These are phyloP conservation scores for Pleurostoma richardsiae DNA, from an alignment of 2,329 filamentous ascomycete genomes.

Conservation along the genomic window DNA sequence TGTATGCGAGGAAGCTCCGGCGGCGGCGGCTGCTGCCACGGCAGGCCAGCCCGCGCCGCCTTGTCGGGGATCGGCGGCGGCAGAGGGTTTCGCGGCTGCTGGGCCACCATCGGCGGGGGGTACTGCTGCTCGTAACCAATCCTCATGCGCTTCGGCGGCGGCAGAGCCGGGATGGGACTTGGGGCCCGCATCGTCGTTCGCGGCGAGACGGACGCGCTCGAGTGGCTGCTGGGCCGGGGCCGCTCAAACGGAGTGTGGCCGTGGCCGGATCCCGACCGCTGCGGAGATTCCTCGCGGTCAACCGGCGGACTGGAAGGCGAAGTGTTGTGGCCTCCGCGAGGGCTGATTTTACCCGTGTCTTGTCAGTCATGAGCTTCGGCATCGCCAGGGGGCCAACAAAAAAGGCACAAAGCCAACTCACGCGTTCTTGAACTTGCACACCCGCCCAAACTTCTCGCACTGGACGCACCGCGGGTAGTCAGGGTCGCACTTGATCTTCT, in stretches of 20 bases:
- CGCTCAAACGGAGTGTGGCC: slow-evolving; percentile 24
- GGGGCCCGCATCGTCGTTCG: slow-evolving; percentile 27
- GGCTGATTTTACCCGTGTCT: slow-evolving; percentile 28
- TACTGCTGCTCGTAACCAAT: slow-evolving; percentile 43
- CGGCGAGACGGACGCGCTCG: slow-evolving; percentile 44
- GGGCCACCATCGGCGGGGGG: slow-evolving; percentile 21
- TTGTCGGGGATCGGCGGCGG: slow-evolving; percentile 18
- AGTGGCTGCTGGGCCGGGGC: slow-evolving; percentile 33
- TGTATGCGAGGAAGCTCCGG: slow-evolving; percentile 41
- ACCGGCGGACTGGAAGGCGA: slow-evolving; percentile 48
- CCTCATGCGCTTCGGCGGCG: slow-evolving; percentile 43
- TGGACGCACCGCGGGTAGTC: slow-evolving; percentile 83
- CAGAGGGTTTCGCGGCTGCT: slow-evolving; percentile 19
- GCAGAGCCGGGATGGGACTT: slow-evolving; percentile 19
- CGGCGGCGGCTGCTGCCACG: slow-evolving; percentile 28
- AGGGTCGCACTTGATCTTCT: slow-evolving; percentile 96
- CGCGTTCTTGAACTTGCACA: slow-evolving; percentile 83
- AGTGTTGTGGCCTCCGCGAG: slow-evolving; percentile 52
- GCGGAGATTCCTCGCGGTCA: slow-evolving; percentile 38
- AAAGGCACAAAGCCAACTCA: slow-evolving; percentile 37
- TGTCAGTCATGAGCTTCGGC: slow-evolving; percentile 10
- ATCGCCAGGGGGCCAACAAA: not conserved
- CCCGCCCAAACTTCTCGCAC: slow-evolving; percentile 84
- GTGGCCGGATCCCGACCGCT: slow-evolving; percentile 23
- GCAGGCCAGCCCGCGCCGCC: slow-evolving; percentile 11